Base-by-base conservation (phyloP, 805 yeast genomes). In the Starmerella potacharoeniae region DNA sequence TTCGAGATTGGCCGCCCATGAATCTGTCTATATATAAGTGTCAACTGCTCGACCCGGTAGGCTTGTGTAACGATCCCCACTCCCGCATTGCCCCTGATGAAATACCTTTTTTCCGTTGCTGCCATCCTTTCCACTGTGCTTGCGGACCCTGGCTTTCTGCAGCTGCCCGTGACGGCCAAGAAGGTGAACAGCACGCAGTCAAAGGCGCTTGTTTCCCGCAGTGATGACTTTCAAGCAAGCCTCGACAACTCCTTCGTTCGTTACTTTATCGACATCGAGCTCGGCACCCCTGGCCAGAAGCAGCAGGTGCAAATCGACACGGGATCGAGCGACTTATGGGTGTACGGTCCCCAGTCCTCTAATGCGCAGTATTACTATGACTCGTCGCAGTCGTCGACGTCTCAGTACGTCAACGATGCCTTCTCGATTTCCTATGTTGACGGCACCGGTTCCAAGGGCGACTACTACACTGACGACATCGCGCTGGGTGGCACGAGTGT, bases 301-400 rank as follows among this genome's bases (percentile, higher is more conserved):
- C 81, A 81, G 58, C 61, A 68, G 4, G 54, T 49, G 5, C 29
- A 80, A 39, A 66, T 83, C 6, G 90, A 83, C 62, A 83, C 88
- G 0, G 90, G 89, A 2, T 81, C 86, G 0, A 75, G 84, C 0
- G 89, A 83, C 64, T 66, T 83, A 30, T 82, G 84, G 84, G 77
- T 81, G 14, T 71, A 76, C 55, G 70, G 73, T 49, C 51, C 58
- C 14, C 30, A 40, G 11, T 40, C 43, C 14, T 14, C 7, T 7
- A 31, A 31, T 31, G 28, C 44, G 11, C 11, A n/a, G 11, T 37
- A 65, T 72, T 29, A 49, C 6, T 68, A 56, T 52, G 60, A 62
- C 52, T 60, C 63, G 2, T 17, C 59, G 36, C 44, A 55, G 33
- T 62, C 67, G 2, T 51, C 48, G n/a, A 57, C 67, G 5, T 66